A percentile compares a stretch with the other conserved stretches of the same genome.
Conservation (phyloP, 2,329 filamentous ascomycete species). For the Fusarium devonianum region DNA sequence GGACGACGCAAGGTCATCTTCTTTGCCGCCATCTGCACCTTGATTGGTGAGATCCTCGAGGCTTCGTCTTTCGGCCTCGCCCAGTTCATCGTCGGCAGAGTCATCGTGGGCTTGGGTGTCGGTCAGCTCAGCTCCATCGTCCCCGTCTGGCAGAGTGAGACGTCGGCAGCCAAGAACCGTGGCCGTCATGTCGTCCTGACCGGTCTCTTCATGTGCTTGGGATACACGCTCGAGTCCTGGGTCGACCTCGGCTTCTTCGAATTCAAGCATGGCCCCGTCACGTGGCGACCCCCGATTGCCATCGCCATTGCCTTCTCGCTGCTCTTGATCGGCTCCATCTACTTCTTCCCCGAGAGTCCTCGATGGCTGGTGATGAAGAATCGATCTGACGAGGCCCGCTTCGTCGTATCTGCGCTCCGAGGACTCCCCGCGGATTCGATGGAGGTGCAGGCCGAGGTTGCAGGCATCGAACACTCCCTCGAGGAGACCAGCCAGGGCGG, state of each 20-base stretch:
- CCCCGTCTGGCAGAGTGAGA: constrained; percentile 64
- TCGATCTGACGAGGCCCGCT: constrained; percentile 42
- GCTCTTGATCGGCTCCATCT: constrained; percentile 46
- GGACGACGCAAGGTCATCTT: constrained; percentile 65
- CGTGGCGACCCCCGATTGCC: constrained; percentile 51
- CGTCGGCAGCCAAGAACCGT: constrained; percentile 57
- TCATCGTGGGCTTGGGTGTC: constrained; percentile 61
- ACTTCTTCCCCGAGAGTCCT: constrained; percentile 47
- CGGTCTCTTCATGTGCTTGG: constrained; percentile 57
- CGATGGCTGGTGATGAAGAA: constrained; percentile 49
- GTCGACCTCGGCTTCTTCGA: constrained; percentile 54
- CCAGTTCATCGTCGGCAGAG: constrained; percentile 51
- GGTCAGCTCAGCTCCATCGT: constrained; percentile 60
- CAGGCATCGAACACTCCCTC: constrained; percentile 57
- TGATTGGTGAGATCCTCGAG: constrained; percentile 63
- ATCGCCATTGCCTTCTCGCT: constrained; percentile 45
- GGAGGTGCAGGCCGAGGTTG: constrained; percentile 52
- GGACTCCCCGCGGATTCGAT: constrained; percentile 48
- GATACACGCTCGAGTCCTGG: constrained; percentile 53
- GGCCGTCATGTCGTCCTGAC: constrained; percentile 57
- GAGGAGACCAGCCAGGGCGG: constrained; percentile 50
- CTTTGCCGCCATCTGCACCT: constrained; percentile 58
- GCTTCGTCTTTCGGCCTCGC: constrained; percentile 53
- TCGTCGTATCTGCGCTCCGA: constrained; percentile 49
- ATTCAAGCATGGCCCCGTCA: constrained; percentile 33